Base-by-base conservation (phyloP, 2,329 filamentous ascomycete genomes). In the Colletotrichum filicis region DNA sequence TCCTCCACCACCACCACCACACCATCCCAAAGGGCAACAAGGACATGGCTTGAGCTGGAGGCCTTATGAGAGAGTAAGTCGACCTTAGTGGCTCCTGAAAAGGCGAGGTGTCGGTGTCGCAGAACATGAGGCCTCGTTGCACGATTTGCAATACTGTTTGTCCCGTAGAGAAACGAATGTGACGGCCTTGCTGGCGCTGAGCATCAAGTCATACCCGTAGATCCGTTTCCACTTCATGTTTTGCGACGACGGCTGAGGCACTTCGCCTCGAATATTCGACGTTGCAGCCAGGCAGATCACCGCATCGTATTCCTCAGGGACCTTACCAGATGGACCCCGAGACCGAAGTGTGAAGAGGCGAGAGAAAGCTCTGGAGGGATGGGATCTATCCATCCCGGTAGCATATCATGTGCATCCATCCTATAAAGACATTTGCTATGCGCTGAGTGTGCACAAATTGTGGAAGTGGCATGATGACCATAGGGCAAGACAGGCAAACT, bases 111-210 rank as follows among this genome's bases (percentile, higher is more conserved):
- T 58, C 58, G 60, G 58, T 19, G 52, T 58, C 58, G 60, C 46
- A 57, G 65, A 37, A 49, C 24, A 35, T 42, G 30, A 19, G 52
- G 68, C 19, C 57, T 52, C 55, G 64, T 35, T 62, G 55, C 64
- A 68, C 53, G 59, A 63, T 72, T 68, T 68, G 65, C 59, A 59
- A 52, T 69, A 52, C 59, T 59, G 58, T 64, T 58, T 64, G 65
- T 52, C 32, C 32, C 37, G 19, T 14, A 6, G 53, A 68, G 57
- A 58, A 71, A 68, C 49, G 42, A 49, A 49, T 22, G 42, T 49
- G 42, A 35, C 56, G 32, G 64, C 37, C 53, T 46, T 32, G 26
- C 24, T n/a, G 14, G 11, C 26, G 58, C 14, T 32, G 63, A 66
- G 35, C 62, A 19, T 35, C 37, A 28, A 46, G 6, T n/a, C 30